Evolutionary conservation across 257 asterid genomes (phyloP).

Genomic region (Fraxinus pennsylvanica): DNA sequence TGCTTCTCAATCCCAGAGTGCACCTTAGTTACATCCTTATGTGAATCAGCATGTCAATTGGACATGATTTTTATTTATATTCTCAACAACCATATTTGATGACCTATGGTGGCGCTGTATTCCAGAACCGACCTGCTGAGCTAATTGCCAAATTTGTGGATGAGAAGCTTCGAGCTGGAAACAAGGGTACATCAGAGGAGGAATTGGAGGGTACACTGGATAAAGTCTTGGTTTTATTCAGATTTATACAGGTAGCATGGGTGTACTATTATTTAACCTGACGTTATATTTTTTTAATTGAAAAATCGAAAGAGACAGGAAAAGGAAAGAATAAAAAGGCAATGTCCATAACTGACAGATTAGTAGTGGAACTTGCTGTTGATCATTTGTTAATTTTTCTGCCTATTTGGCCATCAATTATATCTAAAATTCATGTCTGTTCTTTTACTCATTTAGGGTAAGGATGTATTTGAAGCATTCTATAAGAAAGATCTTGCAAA

Average conservation of each 20-base stretch:
- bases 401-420: neutral
- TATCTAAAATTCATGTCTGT: neutral
- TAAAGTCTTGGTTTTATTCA: slow-evolving; percentile 90
- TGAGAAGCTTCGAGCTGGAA: slow-evolving; percentile 98
- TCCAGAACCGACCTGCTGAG: slow-evolving; percentile 97
- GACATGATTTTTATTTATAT: neutral
- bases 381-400: neutral
- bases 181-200: slow-evolving; percentile 99
- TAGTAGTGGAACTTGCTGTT: slow-evolving; percentile 36
- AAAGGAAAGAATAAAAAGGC: neutral
- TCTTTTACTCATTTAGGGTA: slow-evolving; percentile 40
- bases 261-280: neutral
- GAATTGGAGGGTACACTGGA: slow-evolving; percentile 97
- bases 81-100: neutral
- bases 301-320: neutral
- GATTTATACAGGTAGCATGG: slow-evolving; percentile 81
- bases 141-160: slow-evolving; percentile 93
- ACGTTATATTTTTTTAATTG: neutral
- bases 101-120: neutral
- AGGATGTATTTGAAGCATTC: slow-evolving; percentile 68
- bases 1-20: neutral
- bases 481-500: slow-evolving; percentile 79
- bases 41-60: neutral
- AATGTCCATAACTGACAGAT: neutral
- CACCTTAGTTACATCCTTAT: neutral